Evolutionary conservation across 371 early-diverging fungal species (phyloP).

Genomic region (Parasitella parasitica): DNA sequence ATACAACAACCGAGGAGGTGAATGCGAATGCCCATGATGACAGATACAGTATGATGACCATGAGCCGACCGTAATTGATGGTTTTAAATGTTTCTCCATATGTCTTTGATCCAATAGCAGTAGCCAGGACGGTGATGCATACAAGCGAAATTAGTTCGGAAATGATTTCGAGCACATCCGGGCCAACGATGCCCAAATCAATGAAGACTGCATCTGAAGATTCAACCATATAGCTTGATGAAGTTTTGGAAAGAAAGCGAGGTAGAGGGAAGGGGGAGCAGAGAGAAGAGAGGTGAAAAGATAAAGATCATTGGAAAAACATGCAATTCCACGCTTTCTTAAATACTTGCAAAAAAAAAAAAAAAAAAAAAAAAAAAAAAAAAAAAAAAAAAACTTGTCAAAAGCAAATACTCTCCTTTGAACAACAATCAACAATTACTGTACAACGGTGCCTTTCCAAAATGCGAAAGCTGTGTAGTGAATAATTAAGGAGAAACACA

Average conservation of each 20-base stretch:
- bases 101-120: conserved; percentile 42
- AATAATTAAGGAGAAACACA: neutral
- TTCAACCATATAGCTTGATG: too few species aligned
- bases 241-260: neutral
- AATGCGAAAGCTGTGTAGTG: neutral
- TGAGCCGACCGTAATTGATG: conserved; percentile 39
- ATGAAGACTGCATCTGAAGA: conserved; percentile 2
- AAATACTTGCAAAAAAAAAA: neutral
- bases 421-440: conserved; percentile 1
- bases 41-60: conserved; percentile 39
- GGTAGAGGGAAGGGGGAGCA: neutral
- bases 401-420: neutral
- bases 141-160: conserved; percentile 40
- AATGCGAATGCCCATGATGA: conserved; percentile 43
- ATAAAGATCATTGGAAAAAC: too few species aligned
- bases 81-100: conserved; percentile 34
- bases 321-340: too few species aligned
- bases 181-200: conserved; percentile 23
- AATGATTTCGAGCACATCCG: conserved; percentile 36
- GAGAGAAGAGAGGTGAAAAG: too few species aligned
- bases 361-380: neutral
- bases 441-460: neutral
- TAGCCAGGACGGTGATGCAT: conserved; percentile 41
- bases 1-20: conserved; percentile 38
- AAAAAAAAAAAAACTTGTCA: neutral